These are phyloP conservation scores for Solanum chaucha DNA, from an alignment of 257 asterid genomes.

Conservation along the genomic window DNA sequence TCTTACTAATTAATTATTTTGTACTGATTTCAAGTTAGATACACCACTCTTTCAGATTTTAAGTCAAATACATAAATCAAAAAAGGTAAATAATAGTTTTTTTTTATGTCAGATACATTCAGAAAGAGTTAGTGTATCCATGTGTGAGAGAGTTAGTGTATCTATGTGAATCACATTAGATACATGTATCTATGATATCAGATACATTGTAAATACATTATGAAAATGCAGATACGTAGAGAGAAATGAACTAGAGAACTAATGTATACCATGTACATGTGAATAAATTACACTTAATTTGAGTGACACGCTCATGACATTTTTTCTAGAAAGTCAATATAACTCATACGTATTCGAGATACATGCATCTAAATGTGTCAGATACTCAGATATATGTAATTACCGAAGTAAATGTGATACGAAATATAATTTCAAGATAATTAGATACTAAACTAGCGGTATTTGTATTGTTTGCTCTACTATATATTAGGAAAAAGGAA, in stretches of 20 bases:
- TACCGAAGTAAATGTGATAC: neutral
- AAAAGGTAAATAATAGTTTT: too few species aligned
- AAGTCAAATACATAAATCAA: neutral
- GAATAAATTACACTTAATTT: too few species aligned
- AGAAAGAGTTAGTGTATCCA: neutral
- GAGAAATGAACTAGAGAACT: too few species aligned
- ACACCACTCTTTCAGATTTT: too few species aligned
- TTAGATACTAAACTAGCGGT: neutral
- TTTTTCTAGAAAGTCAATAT: neutral
- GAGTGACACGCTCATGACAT: neutral
- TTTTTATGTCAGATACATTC: too few species aligned
- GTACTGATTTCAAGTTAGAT: neutral
- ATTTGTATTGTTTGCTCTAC: neutral
- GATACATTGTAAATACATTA: too few species aligned
- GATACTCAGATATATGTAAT: too few species aligned
- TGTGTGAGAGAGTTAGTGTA: neutral
- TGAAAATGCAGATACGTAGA: too few species aligned
- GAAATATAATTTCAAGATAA: neutral
- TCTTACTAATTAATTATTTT: too few species aligned
- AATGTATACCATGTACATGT: too few species aligned
- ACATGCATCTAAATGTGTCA: neutral
- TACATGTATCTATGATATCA: neutral
- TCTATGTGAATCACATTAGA: neutral
- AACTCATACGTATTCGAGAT: neutral
- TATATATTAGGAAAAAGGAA: neutral